These are phyloP conservation scores for Wickerhamiella allomyrinae DNA, from an alignment of 805 yeast species.

Conservation along the genomic window DNA sequence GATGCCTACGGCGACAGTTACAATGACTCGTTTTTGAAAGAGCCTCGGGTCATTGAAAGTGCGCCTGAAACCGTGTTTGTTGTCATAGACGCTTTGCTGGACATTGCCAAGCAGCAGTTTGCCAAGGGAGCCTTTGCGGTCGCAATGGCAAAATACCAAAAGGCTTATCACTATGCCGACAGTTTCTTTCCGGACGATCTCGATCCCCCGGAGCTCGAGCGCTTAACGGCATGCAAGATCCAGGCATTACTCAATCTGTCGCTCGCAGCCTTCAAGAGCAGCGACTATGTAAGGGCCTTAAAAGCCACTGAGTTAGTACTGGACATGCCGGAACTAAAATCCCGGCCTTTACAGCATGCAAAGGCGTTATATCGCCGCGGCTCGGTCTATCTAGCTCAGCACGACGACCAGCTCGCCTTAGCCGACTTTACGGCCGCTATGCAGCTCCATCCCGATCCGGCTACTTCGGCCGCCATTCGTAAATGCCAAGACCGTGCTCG, in stretches of 20 bases:
- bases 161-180: conserved; percentile 53
- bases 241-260: conserved; percentile 62
- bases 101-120: conserved; percentile 61
- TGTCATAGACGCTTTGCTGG: conserved; percentile 18
- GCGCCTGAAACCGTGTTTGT: conserved; percentile 13
- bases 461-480: conserved; percentile 7
- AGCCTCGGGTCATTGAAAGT: conserved; percentile 17
- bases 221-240: conserved; percentile 38
- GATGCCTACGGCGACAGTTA: conserved; percentile 17
- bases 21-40: conserved; percentile 14
- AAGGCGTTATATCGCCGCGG: conserved; percentile 83
- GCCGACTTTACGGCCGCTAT: conserved; percentile 47
- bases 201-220: conserved; percentile 10
- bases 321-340: conserved; percentile 34
- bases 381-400: conserved; percentile 43
- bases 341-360: conserved; percentile 51
- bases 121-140: conserved; percentile 42
- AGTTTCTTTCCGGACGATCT: conserved; percentile 60
- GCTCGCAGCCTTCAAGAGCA: conserved; percentile 50
- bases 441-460: conserved; percentile 8
- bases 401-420: conserved; percentile 59
- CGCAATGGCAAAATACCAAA: conserved; percentile 55
- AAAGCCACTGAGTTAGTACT: conserved; percentile 51
- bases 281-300: conserved; percentile 39
- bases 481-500: conserved; percentile 3